phyloP scores from a whole-genome alignment of 805 yeast species.

The Saccharomycopsis fodiens region DNA sequence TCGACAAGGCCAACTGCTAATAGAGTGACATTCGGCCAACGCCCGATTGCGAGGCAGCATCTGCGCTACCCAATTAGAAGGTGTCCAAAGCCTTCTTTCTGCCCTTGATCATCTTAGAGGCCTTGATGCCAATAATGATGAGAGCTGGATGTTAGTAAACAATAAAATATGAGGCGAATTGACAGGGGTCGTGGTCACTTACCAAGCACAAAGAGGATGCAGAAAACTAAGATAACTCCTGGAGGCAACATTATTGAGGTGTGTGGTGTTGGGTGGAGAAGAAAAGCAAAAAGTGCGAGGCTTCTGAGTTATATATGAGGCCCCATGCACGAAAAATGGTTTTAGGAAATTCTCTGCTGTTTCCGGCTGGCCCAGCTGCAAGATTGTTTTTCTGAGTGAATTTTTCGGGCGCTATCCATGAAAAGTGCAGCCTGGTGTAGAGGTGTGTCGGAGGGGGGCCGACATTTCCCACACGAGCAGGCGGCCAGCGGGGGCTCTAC shows the following conservation, averaged over 20 bases:
- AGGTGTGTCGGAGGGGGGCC: neutral
- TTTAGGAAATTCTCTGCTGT: constrained; percentile 2
- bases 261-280: neutral
- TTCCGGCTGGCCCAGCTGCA: constrained; percentile 11
- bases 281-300: neutral
- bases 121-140: constrained; percentile 28
- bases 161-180: neutral
- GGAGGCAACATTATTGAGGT: constrained; percentile 48
- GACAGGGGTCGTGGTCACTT: constrained; percentile 21
- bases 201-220: constrained; percentile 28
- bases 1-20: no score
- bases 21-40: no score
- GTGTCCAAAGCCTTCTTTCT: constrained; percentile 33
- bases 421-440: neutral
- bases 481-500: no score
- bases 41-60: no score
- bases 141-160: constrained; percentile 22
- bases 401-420: neutral
- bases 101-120: constrained; percentile 27
- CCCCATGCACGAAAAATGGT: neutral
- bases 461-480: no score
- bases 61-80: no score
- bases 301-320: neutral
- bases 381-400: neutral
- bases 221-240: constrained; percentile 67